Percentiles rank a stretch among this genome's conserved stretches.
Evolutionary conservation across 163 green algal species (phyloP).

Genomic region (Trebouxia gelatinosa): DNA sequence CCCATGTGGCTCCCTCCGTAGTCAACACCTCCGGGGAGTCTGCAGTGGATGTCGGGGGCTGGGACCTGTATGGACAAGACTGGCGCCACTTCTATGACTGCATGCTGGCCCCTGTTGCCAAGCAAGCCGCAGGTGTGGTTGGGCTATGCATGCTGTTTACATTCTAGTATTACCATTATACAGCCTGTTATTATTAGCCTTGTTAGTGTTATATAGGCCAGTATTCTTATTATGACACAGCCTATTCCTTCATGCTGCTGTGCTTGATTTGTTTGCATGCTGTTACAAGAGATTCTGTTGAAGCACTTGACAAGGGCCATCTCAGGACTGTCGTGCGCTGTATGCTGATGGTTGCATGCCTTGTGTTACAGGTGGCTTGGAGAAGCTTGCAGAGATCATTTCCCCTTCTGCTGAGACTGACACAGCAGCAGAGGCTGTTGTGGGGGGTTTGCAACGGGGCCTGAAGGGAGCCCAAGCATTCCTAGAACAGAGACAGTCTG

Average conservation of each 20-base stretch:
- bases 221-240: too few relatives aligned
- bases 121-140: conserved; percentile 55
- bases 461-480: conserved; percentile 11
- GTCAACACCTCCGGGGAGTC: conserved; percentile 20
- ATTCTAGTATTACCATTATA: not conserved
- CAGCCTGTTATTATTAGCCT: too few relatives aligned
- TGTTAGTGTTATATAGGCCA: too few relatives aligned
- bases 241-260: too few relatives aligned
- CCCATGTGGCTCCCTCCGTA: conserved; percentile 60
- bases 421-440: not conserved
- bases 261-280: too few relatives aligned
- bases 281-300: too few relatives aligned
- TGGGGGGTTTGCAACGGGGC: not conserved
- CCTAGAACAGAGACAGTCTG: conserved; percentile 22
- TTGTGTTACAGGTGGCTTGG: conserved; percentile 47
- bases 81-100: conserved; percentile 96
- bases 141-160: too few relatives aligned
- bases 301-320: too few relatives aligned
- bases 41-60: conserved; percentile 63
- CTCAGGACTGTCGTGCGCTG: too few relatives aligned
- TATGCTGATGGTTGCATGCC: too few relatives aligned
- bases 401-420: not conserved
- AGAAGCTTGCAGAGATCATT: conserved; percentile 52
- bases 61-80: conserved; percentile 72
- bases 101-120: conserved; percentile 88